Conservation (phyloP, 2,329 filamentous ascomycete species). For the Penicillium fuscoglaucum region DNA sequence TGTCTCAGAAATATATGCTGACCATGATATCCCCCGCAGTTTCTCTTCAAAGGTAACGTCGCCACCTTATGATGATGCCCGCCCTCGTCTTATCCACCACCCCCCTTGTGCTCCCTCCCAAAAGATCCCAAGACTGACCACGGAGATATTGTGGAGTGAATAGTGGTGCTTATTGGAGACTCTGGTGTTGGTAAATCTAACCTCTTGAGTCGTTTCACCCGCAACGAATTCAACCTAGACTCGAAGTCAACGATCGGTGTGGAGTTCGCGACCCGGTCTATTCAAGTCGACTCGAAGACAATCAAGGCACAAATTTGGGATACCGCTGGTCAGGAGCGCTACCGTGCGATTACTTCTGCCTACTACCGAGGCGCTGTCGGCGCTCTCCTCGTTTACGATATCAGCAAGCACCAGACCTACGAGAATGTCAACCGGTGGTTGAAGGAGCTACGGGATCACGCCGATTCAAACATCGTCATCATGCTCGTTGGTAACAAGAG, state of each 20-base stretch:
- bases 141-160: slow-evolving; percentile 19
- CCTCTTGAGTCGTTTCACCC: slow-evolving; percentile 97
- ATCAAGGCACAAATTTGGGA: slow-evolving; percentile 99
- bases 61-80: slow-evolving; percentile 27
- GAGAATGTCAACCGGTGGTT: slow-evolving; percentile 99
- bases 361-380: slow-evolving; percentile 98
- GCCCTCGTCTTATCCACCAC: slow-evolving; percentile 19
- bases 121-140: slow-evolving; percentile 20
- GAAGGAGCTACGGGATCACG: slow-evolving; percentile 97
- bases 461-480: slow-evolving; percentile 98
- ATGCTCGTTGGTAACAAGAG: slow-evolving; percentile 99
- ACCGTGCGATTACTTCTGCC: slow-evolving; percentile 97
- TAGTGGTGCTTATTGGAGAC: slow-evolving; percentile 98
- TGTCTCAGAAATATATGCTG: slow-evolving; percentile 30
- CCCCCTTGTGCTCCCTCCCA: slow-evolving; percentile 5
- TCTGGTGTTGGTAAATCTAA: slow-evolving; percentile 99
- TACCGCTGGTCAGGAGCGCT: slow-evolving; percentile 97
- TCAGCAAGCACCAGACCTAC: slow-evolving; percentile 99
- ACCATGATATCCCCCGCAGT: slow-evolving; percentile 56
- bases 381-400: slow-evolving; percentile 97
- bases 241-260: slow-evolving; percentile 99
- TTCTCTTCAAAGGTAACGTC: slow-evolving; percentile 92
- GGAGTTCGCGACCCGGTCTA: slow-evolving; percentile 97
- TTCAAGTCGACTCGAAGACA: slow-evolving; percentile 98
- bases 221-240: slow-evolving; percentile 99